Evolutionary conservation across 1,284 basidiomycete genomes (phyloP).

Genomic region (Ganoderma multipileum): DNA sequence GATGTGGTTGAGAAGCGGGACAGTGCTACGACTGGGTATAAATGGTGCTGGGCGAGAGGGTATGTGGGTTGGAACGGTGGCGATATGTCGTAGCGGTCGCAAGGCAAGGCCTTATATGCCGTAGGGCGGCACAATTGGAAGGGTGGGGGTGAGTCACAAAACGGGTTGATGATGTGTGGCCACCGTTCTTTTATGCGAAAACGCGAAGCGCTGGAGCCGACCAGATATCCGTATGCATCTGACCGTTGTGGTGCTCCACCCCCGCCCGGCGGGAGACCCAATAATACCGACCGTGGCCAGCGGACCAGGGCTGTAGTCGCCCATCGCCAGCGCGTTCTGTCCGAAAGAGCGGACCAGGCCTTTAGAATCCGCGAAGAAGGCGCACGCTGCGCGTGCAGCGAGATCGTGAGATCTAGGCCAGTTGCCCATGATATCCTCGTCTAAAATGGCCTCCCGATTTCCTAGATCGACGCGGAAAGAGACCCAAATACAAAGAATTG

Average conservation of each 20-base stretch:
- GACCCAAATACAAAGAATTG: not conserved
- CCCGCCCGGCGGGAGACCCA: conserved; percentile 6
- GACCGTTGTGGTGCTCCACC: conserved; percentile 1
- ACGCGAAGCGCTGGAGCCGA: conserved; percentile 21
- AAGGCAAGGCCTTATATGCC: conserved; percentile 7
- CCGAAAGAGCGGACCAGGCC: conserved; percentile 12
- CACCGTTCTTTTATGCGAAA: conserved; percentile 28
- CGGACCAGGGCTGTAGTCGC: not conserved
- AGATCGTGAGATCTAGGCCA: conserved; percentile 22
- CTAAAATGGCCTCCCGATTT: conserved; percentile 4
- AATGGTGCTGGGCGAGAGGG: conserved; percentile 8
- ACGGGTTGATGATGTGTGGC: conserved; percentile 21
- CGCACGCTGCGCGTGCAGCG: conserved; percentile 5
- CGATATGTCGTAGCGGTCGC: not conserved
- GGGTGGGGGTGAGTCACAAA: conserved; percentile 32
- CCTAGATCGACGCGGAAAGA: not conserved
- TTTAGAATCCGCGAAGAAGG: conserved; percentile 14
- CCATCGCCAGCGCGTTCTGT: conserved; percentile 5
- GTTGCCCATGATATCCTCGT: conserved; percentile 1
- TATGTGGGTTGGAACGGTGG: not conserved
- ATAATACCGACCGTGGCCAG: not conserved
- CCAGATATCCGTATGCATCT: conserved; percentile 1
- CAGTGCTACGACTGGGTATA: conserved; percentile 10
- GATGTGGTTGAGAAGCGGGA: conserved; percentile 5
- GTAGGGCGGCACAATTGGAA: conserved; percentile 18